Evolutionary conservation across 2,329 filamentous ascomycete genomes (phyloP).

Genomic region (Cytospora leucostoma): DNA sequence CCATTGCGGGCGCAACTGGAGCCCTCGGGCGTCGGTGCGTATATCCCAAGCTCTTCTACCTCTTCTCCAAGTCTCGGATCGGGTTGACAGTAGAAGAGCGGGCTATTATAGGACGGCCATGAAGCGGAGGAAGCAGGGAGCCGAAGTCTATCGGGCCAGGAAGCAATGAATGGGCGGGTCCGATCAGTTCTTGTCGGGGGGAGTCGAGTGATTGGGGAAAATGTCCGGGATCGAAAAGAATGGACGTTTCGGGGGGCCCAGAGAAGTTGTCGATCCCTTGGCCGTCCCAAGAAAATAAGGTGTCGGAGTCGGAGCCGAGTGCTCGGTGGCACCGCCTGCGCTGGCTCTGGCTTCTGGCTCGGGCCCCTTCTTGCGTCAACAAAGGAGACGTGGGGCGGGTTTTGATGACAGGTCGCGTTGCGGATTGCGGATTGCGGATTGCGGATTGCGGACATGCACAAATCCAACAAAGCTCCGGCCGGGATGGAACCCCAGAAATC

Average conservation of each 20-base stretch:
- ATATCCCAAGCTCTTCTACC: constrained; percentile 5
- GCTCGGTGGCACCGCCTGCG: constrained; percentile 3
- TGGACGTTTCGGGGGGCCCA: neutral
- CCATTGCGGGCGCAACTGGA: constrained; percentile 22
- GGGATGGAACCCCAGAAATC: neutral
- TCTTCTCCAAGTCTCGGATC: neutral
- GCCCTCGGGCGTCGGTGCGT: constrained; percentile 12
- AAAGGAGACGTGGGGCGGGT: constrained; percentile 17
- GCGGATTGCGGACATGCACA: neutral
- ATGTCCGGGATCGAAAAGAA: too few relatives aligned
- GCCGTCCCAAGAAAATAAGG: neutral
- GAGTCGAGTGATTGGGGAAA: constrained; percentile 1
- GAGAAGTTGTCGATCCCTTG: constrained; percentile 2
- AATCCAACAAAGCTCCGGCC: constrained; percentile 15
- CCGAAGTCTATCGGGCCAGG: constrained; percentile 6
- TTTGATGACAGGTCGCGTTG: constrained; percentile 7
- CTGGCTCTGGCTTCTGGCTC: constrained; percentile 1
- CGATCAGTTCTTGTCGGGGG: constrained; percentile 1
- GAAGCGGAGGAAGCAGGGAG: constrained; percentile 8
- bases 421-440: constrained; percentile 2
- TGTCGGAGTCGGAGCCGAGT: neutral
- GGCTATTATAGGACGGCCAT: constrained; percentile 18
- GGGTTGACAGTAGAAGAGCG: neutral
- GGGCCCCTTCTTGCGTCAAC: constrained; percentile 1
- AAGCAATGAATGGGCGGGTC: constrained; percentile 19